A percentile compares a stretch with the other conserved stretches of the same genome.
Evolutionary conservation across 805 yeast genomes (phyloP).

Genomic region (Sugiyamaella smithiae): DNA sequence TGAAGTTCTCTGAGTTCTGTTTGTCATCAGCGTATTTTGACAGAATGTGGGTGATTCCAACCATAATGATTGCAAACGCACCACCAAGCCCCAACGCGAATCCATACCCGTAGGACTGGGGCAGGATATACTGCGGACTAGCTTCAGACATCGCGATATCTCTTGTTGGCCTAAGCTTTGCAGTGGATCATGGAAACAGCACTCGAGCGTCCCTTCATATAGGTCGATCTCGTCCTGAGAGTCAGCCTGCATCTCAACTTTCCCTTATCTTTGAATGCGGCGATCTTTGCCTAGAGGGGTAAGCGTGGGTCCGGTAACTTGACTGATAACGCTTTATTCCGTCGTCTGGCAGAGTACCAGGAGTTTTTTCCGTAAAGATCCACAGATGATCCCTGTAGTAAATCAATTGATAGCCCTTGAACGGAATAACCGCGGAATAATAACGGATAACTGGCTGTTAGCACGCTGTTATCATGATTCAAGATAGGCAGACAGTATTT

Average conservation of each 20-base stretch:
- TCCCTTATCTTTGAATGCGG: not conserved
- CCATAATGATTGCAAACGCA: conserved; percentile 64
- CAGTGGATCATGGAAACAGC: not conserved
- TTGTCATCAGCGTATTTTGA: conserved; percentile 78
- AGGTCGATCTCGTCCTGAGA: not conserved
- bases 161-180: too few species aligned
- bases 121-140: conserved; percentile 51
- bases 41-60: conserved; percentile 62
- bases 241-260: not conserved
- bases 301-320: not conserved
- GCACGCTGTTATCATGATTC: not conserved
- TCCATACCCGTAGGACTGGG: conserved; percentile 84
- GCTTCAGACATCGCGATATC: not conserved
- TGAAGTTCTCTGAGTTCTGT: conserved; percentile 87
- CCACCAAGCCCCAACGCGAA: conserved; percentile 85
- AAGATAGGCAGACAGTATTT: not conserved
- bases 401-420: not conserved
- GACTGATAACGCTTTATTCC: conserved; percentile 3
- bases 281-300: not conserved
- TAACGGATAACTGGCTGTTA: not conserved
- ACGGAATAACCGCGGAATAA: not conserved
- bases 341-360: not conserved
- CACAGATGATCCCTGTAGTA: not conserved
- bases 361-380: not conserved
- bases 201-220: not conserved